Evolutionary conservation across 75 land plant species (phyloP).

Genomic region (Ceratopteris richardii): DNA sequence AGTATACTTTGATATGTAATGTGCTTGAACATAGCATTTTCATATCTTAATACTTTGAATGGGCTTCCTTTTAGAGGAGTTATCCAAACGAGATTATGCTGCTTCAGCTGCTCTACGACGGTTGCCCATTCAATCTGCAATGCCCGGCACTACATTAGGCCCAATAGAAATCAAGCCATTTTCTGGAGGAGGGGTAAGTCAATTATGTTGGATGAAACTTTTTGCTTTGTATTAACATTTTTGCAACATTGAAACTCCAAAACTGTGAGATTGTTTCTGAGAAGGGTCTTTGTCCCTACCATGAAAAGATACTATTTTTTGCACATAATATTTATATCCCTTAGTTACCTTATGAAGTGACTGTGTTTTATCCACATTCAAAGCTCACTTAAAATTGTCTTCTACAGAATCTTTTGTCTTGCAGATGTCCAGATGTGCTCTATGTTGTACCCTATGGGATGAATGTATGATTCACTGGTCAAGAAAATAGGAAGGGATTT

Average conservation of each 20-base stretch:
- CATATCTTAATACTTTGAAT: not conserved
- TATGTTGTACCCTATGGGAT: too few species aligned
- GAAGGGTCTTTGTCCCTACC: too few species aligned
- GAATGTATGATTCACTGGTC: too few species aligned
- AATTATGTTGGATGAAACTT: not conserved
- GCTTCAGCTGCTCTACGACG: conserved; percentile 80
- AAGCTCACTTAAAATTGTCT: too few species aligned
- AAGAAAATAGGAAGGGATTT: too few species aligned
- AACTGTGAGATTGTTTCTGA: too few species aligned
- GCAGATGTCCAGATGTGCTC: too few species aligned
- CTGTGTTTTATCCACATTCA: too few species aligned
- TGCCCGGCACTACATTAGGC: conserved; percentile 97
- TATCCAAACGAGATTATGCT: conserved; percentile 67
- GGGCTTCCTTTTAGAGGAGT: conserved; percentile 35
- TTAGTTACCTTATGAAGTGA: too few species aligned
- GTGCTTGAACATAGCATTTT: not conserved
- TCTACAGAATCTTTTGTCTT: too few species aligned
- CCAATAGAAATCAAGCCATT: conserved; percentile 88
- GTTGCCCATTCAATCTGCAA: conserved; percentile 90
- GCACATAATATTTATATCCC: not conserved
- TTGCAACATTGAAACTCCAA: not conserved
- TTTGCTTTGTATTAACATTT: not conserved
- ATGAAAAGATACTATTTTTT: not conserved
- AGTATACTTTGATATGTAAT: not conserved
- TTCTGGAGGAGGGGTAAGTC: conserved; percentile 73